These are phyloP conservation scores for Hibiscus syriacus DNA, from an alignment of 345 rosid genomes.

Conservation along the genomic window DNA sequence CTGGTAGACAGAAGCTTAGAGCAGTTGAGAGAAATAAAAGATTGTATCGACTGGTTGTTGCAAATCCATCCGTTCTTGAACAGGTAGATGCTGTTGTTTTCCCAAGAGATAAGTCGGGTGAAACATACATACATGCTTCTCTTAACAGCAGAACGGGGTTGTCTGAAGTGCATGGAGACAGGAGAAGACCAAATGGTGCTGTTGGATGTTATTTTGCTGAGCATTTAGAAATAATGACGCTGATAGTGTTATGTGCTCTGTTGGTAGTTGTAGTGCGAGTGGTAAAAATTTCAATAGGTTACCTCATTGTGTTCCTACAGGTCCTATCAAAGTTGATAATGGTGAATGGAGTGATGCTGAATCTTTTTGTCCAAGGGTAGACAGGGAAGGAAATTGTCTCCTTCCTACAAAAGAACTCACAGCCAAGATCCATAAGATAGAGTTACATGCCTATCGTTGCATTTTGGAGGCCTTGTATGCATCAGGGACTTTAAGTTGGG, in stretches of 20 bases:
- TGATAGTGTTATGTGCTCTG: too few relatives aligned
- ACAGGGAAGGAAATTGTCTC: constrained; percentile 19
- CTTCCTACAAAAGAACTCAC: constrained; percentile 22
- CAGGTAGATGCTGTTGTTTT: too few relatives aligned
- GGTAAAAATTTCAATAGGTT: constrained; percentile 14
- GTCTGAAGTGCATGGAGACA: constrained; percentile 25
- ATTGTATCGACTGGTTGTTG: constrained; percentile 14
- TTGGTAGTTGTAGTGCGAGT: constrained; percentile 54
- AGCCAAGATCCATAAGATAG: constrained; percentile 52
- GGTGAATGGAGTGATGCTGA: constrained; percentile 36
- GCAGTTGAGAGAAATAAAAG: constrained; percentile 24
- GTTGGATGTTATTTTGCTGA: constrained; percentile 26
- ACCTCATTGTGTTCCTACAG: constrained; percentile 15
- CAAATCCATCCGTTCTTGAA: constrained; percentile 19
- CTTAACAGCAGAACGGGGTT: constrained; percentile 17
- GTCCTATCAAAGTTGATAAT: constrained; percentile 22
- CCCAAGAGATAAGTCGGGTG: constrained; percentile 26
- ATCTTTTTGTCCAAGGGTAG: constrained; percentile 26
- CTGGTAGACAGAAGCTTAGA: too few relatives aligned
- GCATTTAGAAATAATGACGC: too few relatives aligned
- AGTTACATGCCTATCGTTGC: too few relatives aligned
- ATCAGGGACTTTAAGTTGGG: too few relatives aligned
- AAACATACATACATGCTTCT: constrained; percentile 24
- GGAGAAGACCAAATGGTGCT: constrained; percentile 26
- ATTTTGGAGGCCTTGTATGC: too few relatives aligned